Evolutionary conservation across 495 filamentous ascomycete species (phyloP), one percentile per base, ranked within the genome.

Genomic region (Penicillium herquei): DNA sequence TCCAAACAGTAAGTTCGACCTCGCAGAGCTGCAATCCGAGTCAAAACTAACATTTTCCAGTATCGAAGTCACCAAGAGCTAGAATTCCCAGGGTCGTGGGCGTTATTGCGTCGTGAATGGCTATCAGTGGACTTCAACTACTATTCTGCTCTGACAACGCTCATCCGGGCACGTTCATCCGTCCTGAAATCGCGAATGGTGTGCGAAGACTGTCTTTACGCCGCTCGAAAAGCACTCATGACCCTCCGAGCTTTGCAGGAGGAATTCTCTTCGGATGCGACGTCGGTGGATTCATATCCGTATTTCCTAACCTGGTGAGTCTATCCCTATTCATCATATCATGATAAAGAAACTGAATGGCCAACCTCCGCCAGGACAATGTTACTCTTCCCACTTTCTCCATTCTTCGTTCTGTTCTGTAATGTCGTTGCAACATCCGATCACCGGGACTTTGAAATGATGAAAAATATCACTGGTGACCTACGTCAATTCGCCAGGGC

Each of bases 391-490:
- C 69, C 69, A 1, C 48, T 72, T 13, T 61, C 64, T 1, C 69
- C 69, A 0, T 72, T 72, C 43, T 72, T 68, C 34, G 61, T 70
- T 9, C 45, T 72, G 1, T 72, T 72, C 41, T 72, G 69, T 39
- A 72, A 72, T 17, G 65, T 72, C 9, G 59, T 72, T 6, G 65
- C 61, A 30, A 65, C 67, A 37, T 66, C 65, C n/a, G 62, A 69
- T 42, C 59, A 56, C 13, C 51, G 59, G 44, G 69, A 72, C 43
- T 71, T 62, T 35, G 51, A 56, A 42, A 63, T 70, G 62, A 68
- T 70, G 49, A 57, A 58, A 12, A 61, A 58, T 1, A 66, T 66
- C 41, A 68, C 67, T 8, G 58, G 64, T 3, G 65, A 67, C 7
- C 52, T 70, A 6, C 56, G 55, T 26, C 68, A 60, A 43, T 70